These are phyloP conservation scores for Anisodus tanguticus DNA, from an alignment of 257 asterid species.

Conservation along the genomic window DNA sequence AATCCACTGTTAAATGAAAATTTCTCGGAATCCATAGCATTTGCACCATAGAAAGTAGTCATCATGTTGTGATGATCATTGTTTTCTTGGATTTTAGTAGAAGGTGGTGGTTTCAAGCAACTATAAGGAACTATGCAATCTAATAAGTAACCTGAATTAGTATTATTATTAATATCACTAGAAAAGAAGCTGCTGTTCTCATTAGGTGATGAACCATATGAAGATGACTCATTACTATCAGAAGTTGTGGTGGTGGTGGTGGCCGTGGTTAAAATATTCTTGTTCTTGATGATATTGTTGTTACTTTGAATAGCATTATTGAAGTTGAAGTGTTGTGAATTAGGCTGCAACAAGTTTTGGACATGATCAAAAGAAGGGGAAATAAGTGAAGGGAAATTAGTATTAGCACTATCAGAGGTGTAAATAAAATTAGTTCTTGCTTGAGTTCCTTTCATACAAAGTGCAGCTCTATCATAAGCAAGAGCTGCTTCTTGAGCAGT, in stretches of 20 bases:
- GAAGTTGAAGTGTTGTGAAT: constrained; percentile 26
- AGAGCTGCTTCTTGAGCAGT: constrained; percentile 97
- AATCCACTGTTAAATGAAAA: constrained; percentile 36
- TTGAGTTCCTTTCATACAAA: constrained; percentile 83
- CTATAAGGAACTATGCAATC: constrained; percentile 85
- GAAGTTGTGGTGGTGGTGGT: neutral
- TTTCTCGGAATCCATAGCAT: neutral
- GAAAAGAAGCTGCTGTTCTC: constrained; percentile 44
- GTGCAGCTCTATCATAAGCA: constrained; percentile 96
- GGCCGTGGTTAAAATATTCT: neutral
- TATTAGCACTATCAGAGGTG: constrained; percentile 47
- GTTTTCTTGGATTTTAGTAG: neutral
- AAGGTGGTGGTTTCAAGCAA: constrained; percentile 63
- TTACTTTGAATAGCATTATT: constrained; percentile 23
- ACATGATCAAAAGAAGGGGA: constrained; percentile 52
- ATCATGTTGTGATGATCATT: constrained; percentile 16
- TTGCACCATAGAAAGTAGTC: neutral
- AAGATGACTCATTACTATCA: constrained; percentile 42
- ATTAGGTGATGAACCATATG: constrained; percentile 43
- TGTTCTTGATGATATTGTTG: neutral
- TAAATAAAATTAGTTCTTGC: constrained; percentile 89
- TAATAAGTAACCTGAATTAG: constrained; percentile 77
- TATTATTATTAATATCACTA: constrained; percentile 12
- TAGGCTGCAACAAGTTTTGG: constrained; percentile 37
- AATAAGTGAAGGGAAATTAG: constrained; percentile 45